Conservation (phyloP, 345 rosid species). For the Moringa oleifera region DNA sequence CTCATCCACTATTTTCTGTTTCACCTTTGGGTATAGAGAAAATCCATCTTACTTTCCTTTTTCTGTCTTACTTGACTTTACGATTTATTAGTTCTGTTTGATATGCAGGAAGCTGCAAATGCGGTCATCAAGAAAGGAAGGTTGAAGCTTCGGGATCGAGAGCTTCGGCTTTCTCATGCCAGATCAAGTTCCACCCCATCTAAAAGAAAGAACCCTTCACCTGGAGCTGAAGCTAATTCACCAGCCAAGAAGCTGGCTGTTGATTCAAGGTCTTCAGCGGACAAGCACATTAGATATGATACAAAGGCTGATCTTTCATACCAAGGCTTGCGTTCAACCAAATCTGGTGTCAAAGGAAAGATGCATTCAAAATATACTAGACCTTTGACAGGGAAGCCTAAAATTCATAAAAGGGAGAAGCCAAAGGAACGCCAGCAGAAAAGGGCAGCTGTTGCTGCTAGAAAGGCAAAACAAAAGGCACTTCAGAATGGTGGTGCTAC, state of each 20-base stretch:
- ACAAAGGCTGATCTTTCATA: constrained; percentile 41
- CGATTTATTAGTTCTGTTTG: too few relatives aligned
- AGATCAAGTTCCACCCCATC: constrained; percentile 54
- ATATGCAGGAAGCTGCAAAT: constrained; percentile 71
- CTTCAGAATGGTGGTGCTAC: constrained; percentile 33
- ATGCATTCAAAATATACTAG: constrained; percentile 26
- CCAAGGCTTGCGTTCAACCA: constrained; percentile 85
- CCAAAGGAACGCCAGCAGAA: constrained; percentile 37
- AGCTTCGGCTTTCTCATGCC: constrained; percentile 60
- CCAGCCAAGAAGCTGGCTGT: constrained; percentile 41
- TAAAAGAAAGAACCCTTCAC: constrained; percentile 50
- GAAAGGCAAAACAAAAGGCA: constrained; percentile 55
- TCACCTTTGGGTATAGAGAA: too few relatives aligned
- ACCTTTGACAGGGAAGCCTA: constrained; percentile 30
- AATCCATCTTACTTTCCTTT: too few relatives aligned
- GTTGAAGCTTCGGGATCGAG: constrained; percentile 72
- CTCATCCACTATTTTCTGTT: too few relatives aligned
- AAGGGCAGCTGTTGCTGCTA: constrained; percentile 81
- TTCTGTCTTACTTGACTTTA: too few relatives aligned
- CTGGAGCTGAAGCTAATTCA: constrained; percentile 24
- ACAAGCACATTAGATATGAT: constrained; percentile 10
- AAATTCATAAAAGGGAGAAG: constrained; percentile 25
- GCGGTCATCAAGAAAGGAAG: constrained; percentile 50
- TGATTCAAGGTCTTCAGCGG: constrained; percentile 43
- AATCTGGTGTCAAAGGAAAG: constrained; percentile 55